A percentile compares a stretch with the other conserved stretches of the same genome.
phyloP scores from a whole-genome alignment of 768 basidiomycete species.

The Leccinum truebloodii region DNA sequence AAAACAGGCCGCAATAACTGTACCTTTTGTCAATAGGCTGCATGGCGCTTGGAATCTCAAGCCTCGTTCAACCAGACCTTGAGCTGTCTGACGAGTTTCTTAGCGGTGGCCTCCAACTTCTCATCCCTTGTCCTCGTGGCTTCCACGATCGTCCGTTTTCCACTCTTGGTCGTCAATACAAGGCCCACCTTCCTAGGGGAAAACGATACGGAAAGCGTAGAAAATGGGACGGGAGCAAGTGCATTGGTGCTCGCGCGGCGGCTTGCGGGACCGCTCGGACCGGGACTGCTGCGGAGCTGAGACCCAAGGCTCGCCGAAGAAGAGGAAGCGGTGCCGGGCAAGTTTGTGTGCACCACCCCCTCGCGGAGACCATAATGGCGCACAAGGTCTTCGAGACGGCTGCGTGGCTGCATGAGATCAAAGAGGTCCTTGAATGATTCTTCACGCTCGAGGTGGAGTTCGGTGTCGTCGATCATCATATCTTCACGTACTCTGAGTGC shows the following conservation, averaged over 20 bases:
- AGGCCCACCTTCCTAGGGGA: conserved; percentile 42
- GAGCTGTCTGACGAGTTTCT: conserved; percentile 50
- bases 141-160: conserved; percentile 58
- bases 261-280: conserved; percentile 16
- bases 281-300: background rate
- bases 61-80: conserved; percentile 39
- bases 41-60: conserved; percentile 4
- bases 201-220: conserved; percentile 40
- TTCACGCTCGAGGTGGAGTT: conserved; percentile 72
- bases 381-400: conserved; percentile 76
- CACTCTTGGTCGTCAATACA: conserved; percentile 31
- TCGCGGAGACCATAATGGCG: conserved; percentile 41
- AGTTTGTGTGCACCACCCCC: conserved; percentile 32
- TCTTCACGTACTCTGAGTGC: conserved; percentile 80
- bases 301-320: conserved; percentile 1
- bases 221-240: conserved; percentile 34
- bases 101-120: conserved; percentile 56
- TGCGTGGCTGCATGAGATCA: conserved; percentile 72
- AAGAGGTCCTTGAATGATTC: conserved; percentile 82
- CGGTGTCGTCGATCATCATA: conserved; percentile 70
- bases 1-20: background rate
- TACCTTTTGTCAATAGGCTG: background rate
- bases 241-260: background rate
- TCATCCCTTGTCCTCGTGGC: conserved; percentile 51
- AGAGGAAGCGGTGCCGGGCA: conserved; percentile 4